Evolutionary conservation across 495 filamentous ascomycete species (phyloP).

Genomic region (Oleoguttula mirabilis): DNA sequence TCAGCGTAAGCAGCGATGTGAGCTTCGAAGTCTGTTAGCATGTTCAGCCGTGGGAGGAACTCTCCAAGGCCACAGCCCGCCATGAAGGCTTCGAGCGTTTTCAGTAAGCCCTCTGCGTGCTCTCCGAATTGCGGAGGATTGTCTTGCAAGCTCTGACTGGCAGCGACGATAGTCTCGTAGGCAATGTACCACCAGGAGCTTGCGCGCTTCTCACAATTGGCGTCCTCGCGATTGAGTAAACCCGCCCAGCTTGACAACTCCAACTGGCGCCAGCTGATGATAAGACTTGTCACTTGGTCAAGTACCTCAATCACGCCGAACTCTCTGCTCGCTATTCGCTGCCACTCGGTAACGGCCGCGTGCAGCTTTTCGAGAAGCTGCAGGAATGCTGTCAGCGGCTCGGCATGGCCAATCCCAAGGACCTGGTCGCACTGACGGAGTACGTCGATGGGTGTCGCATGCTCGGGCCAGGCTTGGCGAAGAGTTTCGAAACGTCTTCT

Average conservation of each 20-base stretch:
- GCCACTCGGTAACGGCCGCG: constrained; percentile 77
- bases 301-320: constrained; percentile 58
- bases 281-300: constrained; percentile 59
- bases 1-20: constrained; percentile 46
- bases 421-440: constrained; percentile 59
- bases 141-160: constrained; percentile 33
- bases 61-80: constrained; percentile 64
- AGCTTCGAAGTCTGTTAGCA: constrained; percentile 59
- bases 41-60: constrained; percentile 54
- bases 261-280: constrained; percentile 76
- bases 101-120: constrained; percentile 56
- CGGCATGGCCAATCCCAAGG: constrained; percentile 60
- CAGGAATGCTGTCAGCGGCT: constrained; percentile 75
- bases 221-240: constrained; percentile 73
- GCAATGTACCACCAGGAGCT: constrained; percentile 94
- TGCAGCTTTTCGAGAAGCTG: constrained; percentile 77
- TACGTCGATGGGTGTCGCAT: constrained; percentile 65
- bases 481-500: constrained; percentile 59
- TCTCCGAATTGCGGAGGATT: constrained; percentile 42
- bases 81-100: constrained; percentile 64
- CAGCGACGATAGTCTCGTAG: constrained; percentile 73
- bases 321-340: constrained; percentile 70
- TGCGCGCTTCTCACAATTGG: constrained; percentile 60
- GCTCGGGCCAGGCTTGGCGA: constrained; percentile 56
- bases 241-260: constrained; percentile 86